Base-by-base conservation (phyloP, 208 protist genomes). In the Crithidia fasciculata region DNA sequence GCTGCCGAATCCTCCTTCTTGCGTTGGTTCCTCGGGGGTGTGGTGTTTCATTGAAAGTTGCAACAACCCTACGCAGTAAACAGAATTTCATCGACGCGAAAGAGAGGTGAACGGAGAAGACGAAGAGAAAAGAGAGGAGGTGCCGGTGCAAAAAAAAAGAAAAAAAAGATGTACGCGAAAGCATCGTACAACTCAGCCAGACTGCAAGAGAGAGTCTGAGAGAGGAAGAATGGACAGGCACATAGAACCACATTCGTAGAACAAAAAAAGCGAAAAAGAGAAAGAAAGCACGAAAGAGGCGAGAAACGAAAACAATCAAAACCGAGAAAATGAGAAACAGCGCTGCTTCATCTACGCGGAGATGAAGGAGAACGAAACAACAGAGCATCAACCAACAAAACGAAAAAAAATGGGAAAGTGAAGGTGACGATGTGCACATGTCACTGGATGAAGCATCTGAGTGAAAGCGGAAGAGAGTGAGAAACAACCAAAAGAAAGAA, bases 91-190 rank as follows among this genome's bases (percentile, higher is more conserved):
- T 28, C 28, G 28, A 28, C 28, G 28, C 28, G 28, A 28, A 28
- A 28, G 28, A 28, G 28, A 28, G 28, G 28, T 28, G 28, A 28
- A 28, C 19, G 16, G 9, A 65, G 45, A 13, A 49, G 12, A 49
- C 45, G 12, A 49, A 8, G 45, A 49, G 12, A 13, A 40, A 39
- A 40, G 19, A 58, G 15, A 2, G 28, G 28, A 28, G 28, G 28
- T 28, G 28, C 28, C 28, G 28, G 28, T 28, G 28, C 28, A 19
- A 53, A 44, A 61, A 7, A 40, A 72, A 62, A 71, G 50, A 71
- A 71, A 19, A 71, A 59, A 59, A 69, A 69, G n/a, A 15, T 39
- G 37, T 44, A 4, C 50, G 28, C 6, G 7, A 18, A 64, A 19
- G n/a, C 18, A n/a, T 18, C 15, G 40, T 8, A 16, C 40, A 64